phyloP scores from a whole-genome alignment of 306 rosid species.

The Quercus gilva region DNA sequence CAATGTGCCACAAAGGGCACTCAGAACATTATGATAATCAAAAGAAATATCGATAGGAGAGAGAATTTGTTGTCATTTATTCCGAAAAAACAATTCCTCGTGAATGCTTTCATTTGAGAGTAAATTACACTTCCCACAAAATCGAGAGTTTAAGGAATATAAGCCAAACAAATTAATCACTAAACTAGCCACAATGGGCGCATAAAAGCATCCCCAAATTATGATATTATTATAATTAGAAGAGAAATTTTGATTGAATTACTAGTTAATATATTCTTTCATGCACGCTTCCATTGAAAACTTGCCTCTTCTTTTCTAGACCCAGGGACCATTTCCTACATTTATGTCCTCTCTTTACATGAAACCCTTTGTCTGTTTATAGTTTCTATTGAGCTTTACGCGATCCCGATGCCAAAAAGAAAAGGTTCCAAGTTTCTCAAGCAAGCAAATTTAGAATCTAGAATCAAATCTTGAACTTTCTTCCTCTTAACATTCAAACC shows the following conservation, averaged over 20 bases:
- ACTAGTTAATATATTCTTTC: neutral
- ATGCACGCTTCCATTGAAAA: conserved; percentile 36
- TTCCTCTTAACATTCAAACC: conserved; percentile 19
- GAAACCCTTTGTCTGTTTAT: conserved; percentile 5
- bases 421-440: conserved; percentile 38
- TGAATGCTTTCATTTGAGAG: too few species aligned
- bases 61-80: too few species aligned
- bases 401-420: conserved; percentile 33
- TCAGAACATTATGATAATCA: too few species aligned
- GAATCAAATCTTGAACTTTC: conserved; percentile 23
- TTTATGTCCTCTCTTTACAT: conserved; percentile 32
- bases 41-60: too few species aligned
- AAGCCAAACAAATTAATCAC: neutral
- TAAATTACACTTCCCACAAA: too few species aligned
- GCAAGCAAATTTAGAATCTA: conserved; percentile 41
- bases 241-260: neutral
- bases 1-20: too few species aligned
- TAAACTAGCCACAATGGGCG: neutral
- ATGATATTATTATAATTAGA: neutral
- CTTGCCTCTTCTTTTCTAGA: conserved; percentile 37
- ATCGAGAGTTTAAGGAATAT: neutral
- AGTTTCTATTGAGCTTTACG: conserved; percentile 50
- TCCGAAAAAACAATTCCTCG: too few species aligned
- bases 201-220: neutral
- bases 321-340: conserved; percentile 34